Base-by-base conservation (phyloP, 345 rosid species). In the Clausena lansium region DNA sequence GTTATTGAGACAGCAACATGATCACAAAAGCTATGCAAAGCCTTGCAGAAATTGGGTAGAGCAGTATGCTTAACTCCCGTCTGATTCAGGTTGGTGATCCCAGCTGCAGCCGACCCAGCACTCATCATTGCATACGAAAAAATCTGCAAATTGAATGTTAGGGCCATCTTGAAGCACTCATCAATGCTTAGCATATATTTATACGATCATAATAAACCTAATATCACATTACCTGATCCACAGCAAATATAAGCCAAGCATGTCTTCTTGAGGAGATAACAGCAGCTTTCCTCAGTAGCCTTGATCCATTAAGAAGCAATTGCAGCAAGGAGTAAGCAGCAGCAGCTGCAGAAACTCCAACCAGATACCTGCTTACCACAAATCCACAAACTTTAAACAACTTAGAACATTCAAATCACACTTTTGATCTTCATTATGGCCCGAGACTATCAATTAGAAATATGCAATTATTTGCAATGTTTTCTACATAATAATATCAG, bases 31-130 rank as follows among this genome's bases (percentile, higher is more conserved):
- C 78, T 84, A 72, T 76, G 81, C 52, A 95, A 77, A 0, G 91
- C 84, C 87, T 87, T 92, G 91, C 99, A 95, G 82, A 95, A 95
- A 83, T 92, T 87, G 0, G 99, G 97, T 9, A 93, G 85, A 39
- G 91, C 85, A 5, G 94, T 85, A 68, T 91, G 97, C 36, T 80
- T 83, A 79, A 95, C 88, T 57, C 99, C 98, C 0, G 91, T 90
- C 54, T 87, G 89, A 79, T 95, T 95, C 86, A 93, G 88, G 89
- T 92, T 91, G 64, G 89, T 86, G 32, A 93, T 91, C 41, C 97
- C 97, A 1, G 91, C 85, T 63, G 95, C 89, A 35, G 99, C 96
- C 22, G 98, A 89, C 7, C 92, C 97, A 2, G 94, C 97, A 67
- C 97, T 89, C 76, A 87, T 73, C 93, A 85, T 81, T 64, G 86